Conservation (phyloP, 352 stramenopile species). For the Pythium dissimile region DNA sequence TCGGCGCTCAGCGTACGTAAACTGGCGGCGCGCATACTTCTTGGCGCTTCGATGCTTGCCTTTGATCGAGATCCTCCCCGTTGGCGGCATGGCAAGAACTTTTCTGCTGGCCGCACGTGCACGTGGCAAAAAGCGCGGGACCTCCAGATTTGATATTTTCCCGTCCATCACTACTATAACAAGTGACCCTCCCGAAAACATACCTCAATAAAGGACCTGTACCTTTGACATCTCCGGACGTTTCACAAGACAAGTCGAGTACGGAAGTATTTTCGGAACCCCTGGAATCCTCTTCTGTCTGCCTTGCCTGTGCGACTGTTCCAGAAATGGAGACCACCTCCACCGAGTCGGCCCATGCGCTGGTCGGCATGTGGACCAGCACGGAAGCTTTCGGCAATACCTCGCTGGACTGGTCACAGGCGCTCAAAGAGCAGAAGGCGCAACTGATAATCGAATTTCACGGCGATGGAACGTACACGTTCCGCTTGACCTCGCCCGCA, state of each 20-base stretch:
- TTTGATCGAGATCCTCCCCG: background rate
- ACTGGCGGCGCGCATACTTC: background rate
- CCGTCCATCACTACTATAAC: background rate
- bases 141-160: background rate
- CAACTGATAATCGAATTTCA: slow-evolving; percentile 43
- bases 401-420: slow-evolving; percentile 68
- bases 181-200: background rate
- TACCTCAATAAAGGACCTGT: slow-evolving; percentile 1
- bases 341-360: too few species aligned
- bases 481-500: slow-evolving; percentile 40
- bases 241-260: slow-evolving; percentile 3
- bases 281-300: too few species aligned
- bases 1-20: background rate
- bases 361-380: slow-evolving; percentile 52
- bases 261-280: too few species aligned
- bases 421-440: slow-evolving; percentile 47
- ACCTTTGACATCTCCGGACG: background rate
- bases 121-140: background rate
- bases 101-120: background rate
- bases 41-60: background rate
- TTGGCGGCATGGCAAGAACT: background rate
- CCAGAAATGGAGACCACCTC: too few species aligned
- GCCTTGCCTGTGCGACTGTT: too few species aligned
- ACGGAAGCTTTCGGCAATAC: slow-evolving; percentile 79
- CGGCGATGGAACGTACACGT: slow-evolving; percentile 31